These are phyloP conservation scores for Pyrenochaeta sp. DNA, from an alignment of 2,329 filamentous ascomycete genomes.

Conservation along the genomic window DNA sequence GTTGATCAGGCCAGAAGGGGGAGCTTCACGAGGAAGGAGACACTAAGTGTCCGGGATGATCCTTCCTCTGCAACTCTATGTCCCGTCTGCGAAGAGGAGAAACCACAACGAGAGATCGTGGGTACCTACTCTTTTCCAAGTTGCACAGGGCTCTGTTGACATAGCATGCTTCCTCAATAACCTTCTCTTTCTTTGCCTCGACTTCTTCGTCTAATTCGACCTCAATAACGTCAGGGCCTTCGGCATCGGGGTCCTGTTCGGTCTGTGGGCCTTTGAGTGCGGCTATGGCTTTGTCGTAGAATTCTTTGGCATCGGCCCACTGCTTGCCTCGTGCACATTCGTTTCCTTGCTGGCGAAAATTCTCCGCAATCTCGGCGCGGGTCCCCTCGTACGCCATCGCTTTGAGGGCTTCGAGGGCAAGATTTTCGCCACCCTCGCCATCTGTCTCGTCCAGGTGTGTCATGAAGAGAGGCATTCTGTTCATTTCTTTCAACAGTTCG, in stretches of 20 bases:
- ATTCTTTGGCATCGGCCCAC: constrained; percentile 86
- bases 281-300: constrained; percentile 85
- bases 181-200: constrained; percentile 66
- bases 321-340: constrained; percentile 78
- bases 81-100: background rate
- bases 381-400: constrained; percentile 94
- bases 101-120: background rate
- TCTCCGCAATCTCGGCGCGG: constrained; percentile 78
- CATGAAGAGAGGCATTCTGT: constrained; percentile 90
- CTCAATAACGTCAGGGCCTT: constrained; percentile 49
- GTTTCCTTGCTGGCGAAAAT: constrained; percentile 93
- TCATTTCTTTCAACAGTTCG: constrained; percentile 70
- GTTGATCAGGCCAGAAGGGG: background rate
- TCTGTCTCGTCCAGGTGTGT: constrained; percentile 76
- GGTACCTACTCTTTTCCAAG: constrained; percentile 73
- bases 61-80: background rate
- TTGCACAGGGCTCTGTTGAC: constrained; percentile 91
- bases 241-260: constrained; percentile 46
- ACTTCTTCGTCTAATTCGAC: constrained; percentile 66
- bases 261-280: constrained; percentile 70
- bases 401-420: constrained; percentile 83
- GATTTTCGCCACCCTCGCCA: constrained; percentile 73
- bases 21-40: background rate
- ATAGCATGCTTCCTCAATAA: constrained; percentile 77
- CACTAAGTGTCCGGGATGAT: background rate